phyloP scores from a whole-genome alignment of 495 filamentous ascomycete genomes.

The Cercophora sp. region DNA sequence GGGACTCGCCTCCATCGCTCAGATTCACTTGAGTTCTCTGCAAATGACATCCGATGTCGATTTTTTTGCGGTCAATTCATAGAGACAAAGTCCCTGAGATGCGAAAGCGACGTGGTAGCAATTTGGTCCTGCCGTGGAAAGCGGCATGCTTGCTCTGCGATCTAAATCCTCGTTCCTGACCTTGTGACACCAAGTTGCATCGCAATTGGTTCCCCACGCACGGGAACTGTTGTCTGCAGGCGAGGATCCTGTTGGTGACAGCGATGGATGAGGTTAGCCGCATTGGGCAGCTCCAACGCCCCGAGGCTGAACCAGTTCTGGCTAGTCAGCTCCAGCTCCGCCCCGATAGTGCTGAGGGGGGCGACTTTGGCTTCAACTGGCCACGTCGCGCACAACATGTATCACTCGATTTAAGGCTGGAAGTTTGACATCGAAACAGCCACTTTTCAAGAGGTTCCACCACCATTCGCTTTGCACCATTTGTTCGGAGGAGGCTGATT shows the following conservation, averaged over 20 bases:
- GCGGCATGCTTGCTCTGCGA: too few species aligned
- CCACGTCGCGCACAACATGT: slow-evolving; percentile 30
- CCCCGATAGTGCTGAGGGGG: slow-evolving; percentile 11
- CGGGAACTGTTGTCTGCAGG: slow-evolving; percentile 16
- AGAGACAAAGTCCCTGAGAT: too few species aligned
- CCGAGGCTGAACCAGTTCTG: slow-evolving; percentile 1
- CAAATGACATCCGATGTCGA: too few species aligned
- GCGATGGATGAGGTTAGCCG: slow-evolving; percentile 9
- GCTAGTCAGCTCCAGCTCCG: slow-evolving; percentile 16
- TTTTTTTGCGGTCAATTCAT: too few species aligned
- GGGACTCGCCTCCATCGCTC: too few species aligned
- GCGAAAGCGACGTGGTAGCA: too few species aligned
- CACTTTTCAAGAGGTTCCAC: slow-evolving; percentile 10
- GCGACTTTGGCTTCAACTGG: slow-evolving; percentile 25
- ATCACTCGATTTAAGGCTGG: slow-evolving; percentile 18
- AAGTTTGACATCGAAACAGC: neutral
- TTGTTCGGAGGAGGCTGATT: slow-evolving; percentile 3
- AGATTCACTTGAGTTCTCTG: too few species aligned
- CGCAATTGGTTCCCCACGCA: slow-evolving; percentile 21
- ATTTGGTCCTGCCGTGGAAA: too few species aligned
- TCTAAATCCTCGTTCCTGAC: too few species aligned
- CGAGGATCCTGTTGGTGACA: neutral
- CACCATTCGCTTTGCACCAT: slow-evolving; percentile 15
- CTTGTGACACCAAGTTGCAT: neutral
- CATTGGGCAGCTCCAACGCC: slow-evolving; percentile 10